Conservation (phyloP, 352 stramenopile genomes). For the Aphanomyces euteiches region DNA sequence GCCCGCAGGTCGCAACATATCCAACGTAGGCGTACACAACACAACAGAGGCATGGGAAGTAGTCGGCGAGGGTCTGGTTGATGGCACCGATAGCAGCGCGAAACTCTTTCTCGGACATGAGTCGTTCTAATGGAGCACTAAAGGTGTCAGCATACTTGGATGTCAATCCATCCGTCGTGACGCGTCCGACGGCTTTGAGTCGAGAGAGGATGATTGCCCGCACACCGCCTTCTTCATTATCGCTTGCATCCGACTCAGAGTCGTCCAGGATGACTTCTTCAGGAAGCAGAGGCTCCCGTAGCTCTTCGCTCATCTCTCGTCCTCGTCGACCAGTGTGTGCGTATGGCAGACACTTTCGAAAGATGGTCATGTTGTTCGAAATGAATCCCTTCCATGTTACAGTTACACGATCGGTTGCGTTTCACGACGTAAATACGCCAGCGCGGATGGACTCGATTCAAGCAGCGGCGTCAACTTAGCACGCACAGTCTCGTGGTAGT, state of each 20-base stretch:
- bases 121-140: constrained; percentile 1
- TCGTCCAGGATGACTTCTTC: not conserved
- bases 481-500: constrained; percentile 90
- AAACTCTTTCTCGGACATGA: constrained; percentile 27
- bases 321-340: not conserved
- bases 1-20: constrained; percentile 13
- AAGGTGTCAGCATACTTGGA: constrained; percentile 28
- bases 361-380: too few species aligned
- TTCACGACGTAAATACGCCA: constrained; percentile 76
- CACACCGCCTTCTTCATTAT: not conserved
- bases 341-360: too few species aligned
- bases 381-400: not conserved
- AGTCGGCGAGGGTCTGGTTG: constrained; percentile 27
- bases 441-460: constrained; percentile 41
- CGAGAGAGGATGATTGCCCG: constrained; percentile 15
- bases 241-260: not conserved
- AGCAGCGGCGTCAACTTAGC: constrained; percentile 90
- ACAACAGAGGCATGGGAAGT: constrained; percentile 21
- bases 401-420: constrained; percentile 47
- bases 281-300: not conserved
- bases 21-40: constrained; percentile 28
- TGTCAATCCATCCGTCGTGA: constrained; percentile 19
- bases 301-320: not conserved
- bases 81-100: constrained; percentile 23
- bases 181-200: constrained; percentile 2